Percentiles rank a stretch among this genome's conserved stretches.
Conservation (phyloP, 2,329 filamentous ascomycete species). For the Pleochaeta shiraiana region DNA sequence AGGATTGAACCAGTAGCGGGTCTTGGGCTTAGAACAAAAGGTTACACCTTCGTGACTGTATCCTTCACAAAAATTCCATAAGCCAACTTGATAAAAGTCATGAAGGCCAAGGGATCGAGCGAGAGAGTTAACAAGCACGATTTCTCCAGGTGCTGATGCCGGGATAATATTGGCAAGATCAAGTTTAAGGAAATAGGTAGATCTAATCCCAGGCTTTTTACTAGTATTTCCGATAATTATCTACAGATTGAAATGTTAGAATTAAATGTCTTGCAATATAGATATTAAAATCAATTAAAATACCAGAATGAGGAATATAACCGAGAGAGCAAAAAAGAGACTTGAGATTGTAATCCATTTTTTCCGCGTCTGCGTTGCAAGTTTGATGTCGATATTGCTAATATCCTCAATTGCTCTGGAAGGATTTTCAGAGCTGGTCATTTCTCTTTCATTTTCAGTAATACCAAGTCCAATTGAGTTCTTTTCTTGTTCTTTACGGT, state of each 20-base stretch:
- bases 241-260: conserved; percentile 13
- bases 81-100: conserved; percentile 81
- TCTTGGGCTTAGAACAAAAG: conserved; percentile 44
- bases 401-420: too few relatives aligned
- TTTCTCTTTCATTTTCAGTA: too few relatives aligned
- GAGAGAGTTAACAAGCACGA: conserved; percentile 73
- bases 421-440: too few relatives aligned
- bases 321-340: conserved; percentile 48
- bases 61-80: conserved; percentile 87
- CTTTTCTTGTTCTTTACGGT: too few relatives aligned
- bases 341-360: conserved; percentile 37
- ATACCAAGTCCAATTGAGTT: too few relatives aligned
- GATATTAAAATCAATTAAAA: conserved; percentile 7
- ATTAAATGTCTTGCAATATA: not conserved
- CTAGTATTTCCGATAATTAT: conserved; percentile 53
- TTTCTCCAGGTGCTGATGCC: conserved; percentile 17
- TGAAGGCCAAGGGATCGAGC: conserved; percentile 70
- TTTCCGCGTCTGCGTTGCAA: conserved; percentile 29
- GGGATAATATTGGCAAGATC: conserved; percentile 50
- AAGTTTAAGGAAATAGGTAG: conserved; percentile 69
- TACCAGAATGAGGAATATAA: conserved; percentile 63
- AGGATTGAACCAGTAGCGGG: conserved; percentile 80
- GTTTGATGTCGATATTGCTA: conserved; percentile 22
- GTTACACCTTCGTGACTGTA: conserved; percentile 56
- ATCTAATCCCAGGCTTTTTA: conserved; percentile 35